These are phyloP conservation scores for Aspergillus sclerotialis DNA, from an alignment of 2,329 filamentous ascomycete genomes.

Conservation along the genomic window DNA sequence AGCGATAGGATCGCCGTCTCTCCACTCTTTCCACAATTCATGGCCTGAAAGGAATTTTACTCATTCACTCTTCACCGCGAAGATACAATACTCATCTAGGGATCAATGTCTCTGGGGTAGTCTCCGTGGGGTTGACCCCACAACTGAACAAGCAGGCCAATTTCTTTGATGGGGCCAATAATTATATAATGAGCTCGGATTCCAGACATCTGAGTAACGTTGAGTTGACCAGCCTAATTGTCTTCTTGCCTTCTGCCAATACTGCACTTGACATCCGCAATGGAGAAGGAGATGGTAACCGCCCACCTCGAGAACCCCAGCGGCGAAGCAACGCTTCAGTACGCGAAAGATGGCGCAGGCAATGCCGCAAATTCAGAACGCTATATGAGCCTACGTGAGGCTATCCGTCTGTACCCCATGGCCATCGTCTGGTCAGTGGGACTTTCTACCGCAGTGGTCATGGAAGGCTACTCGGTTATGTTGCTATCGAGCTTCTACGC, in stretches of 20 bases:
- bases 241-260: neutral
- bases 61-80: neutral
- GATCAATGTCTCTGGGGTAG: neutral
- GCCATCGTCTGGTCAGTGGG: conserved; percentile 17
- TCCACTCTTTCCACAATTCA: neutral
- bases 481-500: conserved; percentile 14
- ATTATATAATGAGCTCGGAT: neutral
- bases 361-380: conserved; percentile 7
- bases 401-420: conserved; percentile 15
- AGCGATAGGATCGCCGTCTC: neutral
- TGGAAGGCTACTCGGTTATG: conserved; percentile 20
- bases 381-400: conserved; percentile 16
- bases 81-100: neutral
- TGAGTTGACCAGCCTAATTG: neutral
- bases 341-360: neutral
- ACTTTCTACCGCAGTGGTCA: conserved; percentile 18
- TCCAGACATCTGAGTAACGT: neutral
- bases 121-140: neutral
- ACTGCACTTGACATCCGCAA: neutral
- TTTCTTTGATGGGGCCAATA: neutral
- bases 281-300: neutral
- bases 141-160: neutral
- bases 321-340: neutral
- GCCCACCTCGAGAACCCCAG: neutral
- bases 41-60: neutral